Conservation (phyloP, 2,329 filamentous ascomycete genomes). For the Ceratocystis variospora region DNA sequence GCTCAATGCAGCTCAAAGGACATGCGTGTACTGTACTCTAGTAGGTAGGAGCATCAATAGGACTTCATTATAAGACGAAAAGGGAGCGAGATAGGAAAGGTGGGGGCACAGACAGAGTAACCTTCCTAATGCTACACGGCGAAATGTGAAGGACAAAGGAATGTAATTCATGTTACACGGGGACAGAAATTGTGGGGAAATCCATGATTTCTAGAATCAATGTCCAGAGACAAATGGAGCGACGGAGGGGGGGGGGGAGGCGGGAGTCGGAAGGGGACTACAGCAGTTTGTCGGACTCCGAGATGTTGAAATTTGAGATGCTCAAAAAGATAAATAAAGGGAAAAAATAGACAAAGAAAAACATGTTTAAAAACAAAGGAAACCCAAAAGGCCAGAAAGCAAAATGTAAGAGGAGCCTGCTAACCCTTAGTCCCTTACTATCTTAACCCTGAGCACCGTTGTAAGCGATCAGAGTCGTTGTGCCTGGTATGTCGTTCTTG, state of each 20-base stretch:
- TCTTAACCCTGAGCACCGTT: conserved; percentile 30
- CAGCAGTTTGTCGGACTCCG: neutral
- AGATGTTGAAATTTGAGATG: neutral
- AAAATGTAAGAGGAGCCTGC: no score
- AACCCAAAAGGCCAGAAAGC: neutral
- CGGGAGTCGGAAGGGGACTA: neutral
- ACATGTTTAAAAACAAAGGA: conserved; percentile 4
- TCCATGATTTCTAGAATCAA: neutral
- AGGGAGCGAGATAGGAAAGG: neutral
- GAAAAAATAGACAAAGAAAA: conserved; percentile 8
- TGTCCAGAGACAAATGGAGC: neutral
- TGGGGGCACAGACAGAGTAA: neutral
- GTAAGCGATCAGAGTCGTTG: conserved; percentile 43
- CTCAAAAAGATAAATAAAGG: conserved; percentile 8
- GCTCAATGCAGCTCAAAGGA: no score
- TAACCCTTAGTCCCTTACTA: no score
- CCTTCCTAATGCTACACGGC: neutral
- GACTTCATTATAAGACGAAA: conserved; percentile 1
- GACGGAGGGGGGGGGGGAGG: neutral
- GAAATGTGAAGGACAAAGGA: conserved; percentile 8
- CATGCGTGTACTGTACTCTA: no score
- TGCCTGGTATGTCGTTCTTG: conserved; percentile 30
- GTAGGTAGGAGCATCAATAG: neutral
- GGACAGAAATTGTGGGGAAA: neutral
- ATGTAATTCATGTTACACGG: neutral